These are phyloP conservation scores for Helicostylum pulchrum DNA, from an alignment of 192 early-diverging fungal species.

Conservation along the genomic window DNA sequence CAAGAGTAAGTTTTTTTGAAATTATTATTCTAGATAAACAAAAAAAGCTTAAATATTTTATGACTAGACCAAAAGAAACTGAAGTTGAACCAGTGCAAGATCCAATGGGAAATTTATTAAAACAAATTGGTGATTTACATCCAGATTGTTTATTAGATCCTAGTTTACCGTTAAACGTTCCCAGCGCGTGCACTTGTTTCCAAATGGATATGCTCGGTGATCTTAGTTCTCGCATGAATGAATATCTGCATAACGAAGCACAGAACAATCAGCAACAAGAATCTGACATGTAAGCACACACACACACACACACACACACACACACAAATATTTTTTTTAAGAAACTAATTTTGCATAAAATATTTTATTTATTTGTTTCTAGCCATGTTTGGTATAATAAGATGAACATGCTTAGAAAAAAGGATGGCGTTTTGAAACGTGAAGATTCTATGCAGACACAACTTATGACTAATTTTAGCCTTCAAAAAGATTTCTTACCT, in stretches of 20 bases:
- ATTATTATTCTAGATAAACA: too few relatives aligned
- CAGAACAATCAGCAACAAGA: constrained; percentile 19
- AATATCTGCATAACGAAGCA: constrained; percentile 47
- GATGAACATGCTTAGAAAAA: constrained; percentile 17
- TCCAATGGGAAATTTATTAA: constrained; percentile 12
- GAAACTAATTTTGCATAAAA: neutral
- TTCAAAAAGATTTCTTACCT: constrained; percentile 51
- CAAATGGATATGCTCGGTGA: constrained; percentile 20
- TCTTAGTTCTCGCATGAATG: constrained; percentile 43
- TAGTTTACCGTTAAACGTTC: constrained; percentile 39
- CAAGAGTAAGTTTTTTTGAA: neutral
- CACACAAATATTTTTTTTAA: too few relatives aligned
- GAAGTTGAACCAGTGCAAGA: neutral
- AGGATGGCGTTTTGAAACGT: neutral
- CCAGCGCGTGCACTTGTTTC: constrained; percentile 16
- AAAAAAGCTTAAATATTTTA: too few relatives aligned
- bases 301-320: too few relatives aligned
- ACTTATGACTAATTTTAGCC: constrained; percentile 37
- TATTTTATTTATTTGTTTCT: neutral
- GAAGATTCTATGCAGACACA: constrained; percentile 17
- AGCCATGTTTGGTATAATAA: constrained; percentile 29
- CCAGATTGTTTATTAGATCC: constrained; percentile 57
- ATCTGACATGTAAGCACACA: constrained; percentile 22
- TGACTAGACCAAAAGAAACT: too few relatives aligned
- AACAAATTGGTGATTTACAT: constrained; percentile 53